Evolutionary conservation across 768 basidiomycete genomes (phyloP).

Genomic region (Leucogyrophana mollusca): DNA sequence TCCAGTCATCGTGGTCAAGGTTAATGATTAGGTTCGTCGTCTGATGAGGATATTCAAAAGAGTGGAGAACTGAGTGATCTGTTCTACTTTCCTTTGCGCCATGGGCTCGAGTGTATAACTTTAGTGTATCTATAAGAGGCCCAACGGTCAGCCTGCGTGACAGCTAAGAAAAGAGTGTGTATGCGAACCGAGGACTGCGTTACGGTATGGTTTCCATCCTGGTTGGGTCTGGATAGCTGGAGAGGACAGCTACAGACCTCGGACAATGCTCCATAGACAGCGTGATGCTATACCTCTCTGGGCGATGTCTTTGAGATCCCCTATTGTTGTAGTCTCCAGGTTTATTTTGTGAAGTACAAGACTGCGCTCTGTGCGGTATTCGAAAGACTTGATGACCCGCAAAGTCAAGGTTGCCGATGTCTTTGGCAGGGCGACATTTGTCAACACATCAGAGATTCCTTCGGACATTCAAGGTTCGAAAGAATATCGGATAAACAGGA

Average conservation of each 20-base stretch:
- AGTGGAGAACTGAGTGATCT: neutral
- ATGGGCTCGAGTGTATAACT: conserved; percentile 92
- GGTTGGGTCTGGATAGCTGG: conserved; percentile 70
- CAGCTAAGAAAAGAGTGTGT: neutral
- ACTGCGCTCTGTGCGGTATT: conserved; percentile 85
- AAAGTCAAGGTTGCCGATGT: conserved; percentile 85
- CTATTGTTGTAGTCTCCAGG: conserved; percentile 76
- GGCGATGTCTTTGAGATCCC: conserved; percentile 70
- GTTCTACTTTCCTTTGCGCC: conserved; percentile 74
- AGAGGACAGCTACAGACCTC: conserved; percentile 8
- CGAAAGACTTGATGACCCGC: conserved; percentile 93
- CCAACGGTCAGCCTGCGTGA: neutral
- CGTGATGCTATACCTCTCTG: conserved; percentile 51
- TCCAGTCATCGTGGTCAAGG: conserved; percentile 93
- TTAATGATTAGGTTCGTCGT: conserved; percentile 98
- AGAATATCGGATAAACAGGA: neutral
- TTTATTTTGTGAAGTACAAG: conserved; percentile 83
- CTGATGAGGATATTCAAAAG: conserved; percentile 37
- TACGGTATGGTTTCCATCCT: conserved; percentile 89
- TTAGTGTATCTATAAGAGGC: conserved; percentile 73
- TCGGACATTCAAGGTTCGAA: conserved; percentile 24
- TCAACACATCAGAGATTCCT: conserved; percentile 44
- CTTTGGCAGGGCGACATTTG: conserved; percentile 64
- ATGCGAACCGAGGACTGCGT: conserved; percentile 59
- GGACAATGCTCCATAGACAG: neutral